Evolutionary conservation across 1,139 yeast genomes (phyloP).

Genomic region (Waltiozyma solani): DNA sequence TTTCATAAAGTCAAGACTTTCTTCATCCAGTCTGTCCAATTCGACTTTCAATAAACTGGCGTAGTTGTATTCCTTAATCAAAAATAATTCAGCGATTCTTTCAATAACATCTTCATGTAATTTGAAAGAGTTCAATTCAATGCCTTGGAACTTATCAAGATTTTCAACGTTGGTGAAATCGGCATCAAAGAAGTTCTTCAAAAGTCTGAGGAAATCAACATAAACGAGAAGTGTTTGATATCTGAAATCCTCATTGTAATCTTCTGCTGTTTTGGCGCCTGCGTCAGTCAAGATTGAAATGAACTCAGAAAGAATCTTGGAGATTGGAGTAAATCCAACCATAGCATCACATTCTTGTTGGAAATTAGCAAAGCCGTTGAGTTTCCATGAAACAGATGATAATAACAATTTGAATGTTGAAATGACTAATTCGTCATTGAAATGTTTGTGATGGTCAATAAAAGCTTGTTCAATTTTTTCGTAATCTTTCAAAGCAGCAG

Average conservation of each 20-base stretch:
- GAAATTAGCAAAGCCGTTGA: conserved; percentile 8
- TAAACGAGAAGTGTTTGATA: neutral
- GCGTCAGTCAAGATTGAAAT: neutral
- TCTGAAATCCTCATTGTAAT: neutral
- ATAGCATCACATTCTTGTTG: conserved; percentile 13
- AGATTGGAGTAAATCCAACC: conserved; percentile 9
- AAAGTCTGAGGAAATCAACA: conserved; percentile 7
- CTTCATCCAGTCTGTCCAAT: conserved; percentile 46
- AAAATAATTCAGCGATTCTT: conserved; percentile 17
- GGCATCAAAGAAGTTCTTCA: conserved; percentile 13
- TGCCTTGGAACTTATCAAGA: conserved; percentile 19
- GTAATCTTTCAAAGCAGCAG: conserved; percentile 6
- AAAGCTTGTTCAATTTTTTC: conserved; percentile 6
- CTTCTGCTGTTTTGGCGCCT: too few species aligned
- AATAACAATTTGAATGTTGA: conserved; percentile 8
- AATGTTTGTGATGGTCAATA: conserved; percentile 3
- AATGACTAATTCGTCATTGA: neutral
- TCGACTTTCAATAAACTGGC: conserved; percentile 25
- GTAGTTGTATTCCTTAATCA: conserved; percentile 24
- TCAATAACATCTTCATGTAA: conserved; percentile 13
- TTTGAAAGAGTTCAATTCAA: conserved; percentile 23
- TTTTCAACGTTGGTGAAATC: conserved; percentile 19
- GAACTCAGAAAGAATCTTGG: conserved; percentile 9
- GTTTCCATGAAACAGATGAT: conserved; percentile 12
- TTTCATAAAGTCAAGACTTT: conserved; percentile 37